Conservation (phyloP, 305 asterid species). For the Withania somnifera region DNA sequence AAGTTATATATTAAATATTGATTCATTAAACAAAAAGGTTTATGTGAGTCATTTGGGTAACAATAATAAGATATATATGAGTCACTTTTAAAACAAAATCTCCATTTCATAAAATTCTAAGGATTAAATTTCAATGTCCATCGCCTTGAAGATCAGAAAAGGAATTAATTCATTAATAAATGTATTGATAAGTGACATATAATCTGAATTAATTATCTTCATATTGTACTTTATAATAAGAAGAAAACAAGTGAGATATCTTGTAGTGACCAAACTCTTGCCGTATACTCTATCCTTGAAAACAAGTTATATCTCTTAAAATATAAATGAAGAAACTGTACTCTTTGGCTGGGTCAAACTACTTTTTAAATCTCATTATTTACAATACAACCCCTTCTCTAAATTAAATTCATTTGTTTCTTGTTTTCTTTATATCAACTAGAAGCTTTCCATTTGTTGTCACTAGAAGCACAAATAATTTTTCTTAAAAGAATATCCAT, state of each 20-base stretch:
- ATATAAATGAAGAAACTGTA: neutral
- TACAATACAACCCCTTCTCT: neutral
- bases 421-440: neutral
- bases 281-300: neutral
- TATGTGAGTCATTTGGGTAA: too few species aligned
- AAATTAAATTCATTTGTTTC: neutral
- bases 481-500: neutral
- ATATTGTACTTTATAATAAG: neutral
- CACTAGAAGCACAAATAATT: neutral
- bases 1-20: too few species aligned
- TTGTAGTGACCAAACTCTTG: neutral
- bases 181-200: slow-evolving; percentile 5
- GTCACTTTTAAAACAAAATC: too few species aligned
- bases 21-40: too few species aligned
- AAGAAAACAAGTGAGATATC: neutral
- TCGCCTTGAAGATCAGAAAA: neutral
- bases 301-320: neutral
- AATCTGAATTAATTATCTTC: neutral
- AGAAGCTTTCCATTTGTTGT: slow-evolving; percentile 1
- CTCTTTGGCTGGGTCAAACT: slow-evolving; percentile 4
- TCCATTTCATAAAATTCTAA: too few species aligned
- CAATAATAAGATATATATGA: too few species aligned
- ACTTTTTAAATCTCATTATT: neutral
- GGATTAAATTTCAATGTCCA: slow-evolving; percentile 2
- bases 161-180: neutral